Base-by-base conservation (phyloP, 805 yeast species). In the Hanseniaspora lachancei region DNA sequence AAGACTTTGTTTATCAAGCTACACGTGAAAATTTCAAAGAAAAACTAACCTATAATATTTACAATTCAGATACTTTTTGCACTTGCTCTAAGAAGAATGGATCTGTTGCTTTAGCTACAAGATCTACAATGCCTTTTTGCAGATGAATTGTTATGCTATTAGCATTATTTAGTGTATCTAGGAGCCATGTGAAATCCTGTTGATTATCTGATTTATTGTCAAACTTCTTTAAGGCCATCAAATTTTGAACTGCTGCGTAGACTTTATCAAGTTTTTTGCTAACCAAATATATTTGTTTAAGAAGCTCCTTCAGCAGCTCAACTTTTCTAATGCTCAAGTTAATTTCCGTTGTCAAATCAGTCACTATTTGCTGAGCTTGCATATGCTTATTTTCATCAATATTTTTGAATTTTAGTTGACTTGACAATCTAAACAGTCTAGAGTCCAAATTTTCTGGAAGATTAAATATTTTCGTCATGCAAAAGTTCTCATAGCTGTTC, bases 401-500 rank as follows among this genome's bases (percentile, higher is more conserved):
- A 20, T 36, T 27, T 27, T 52, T 52, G 18, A 34, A 44, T 16
- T 52, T 43, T 20, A 52, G 3, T 24, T 52, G 55, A 15, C 43
- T 35, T 27, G 49, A 44, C 3, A 52, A 27, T 29, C 55, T 52
- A 35, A 52, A 52, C 43, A 52, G 18, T 23, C 55, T 16, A 15
- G 40, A 41, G n/a, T 52, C 55, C 16, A 44, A 35, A 20, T 52
- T 44, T 6, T 52, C 39, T n/a, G 55, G 55, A 9, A 43, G 12
- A 20, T 52, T 52, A 16, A 52, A 52, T n/a, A 52, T 44, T n/a
- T 44, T 52, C 13, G 41, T 27, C 55, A 52, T 44, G 29, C 55
- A 52, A n/a, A 23, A 52, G 20, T 40, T 44, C 9, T 52, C 55
- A 27, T 52, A 47, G 21, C 41, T 47, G 24, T 40, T 52, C 41